These are phyloP conservation scores for Lachnellula suecica DNA, from an alignment of 2,329 filamentous ascomycete genomes.

Conservation along the genomic window DNA sequence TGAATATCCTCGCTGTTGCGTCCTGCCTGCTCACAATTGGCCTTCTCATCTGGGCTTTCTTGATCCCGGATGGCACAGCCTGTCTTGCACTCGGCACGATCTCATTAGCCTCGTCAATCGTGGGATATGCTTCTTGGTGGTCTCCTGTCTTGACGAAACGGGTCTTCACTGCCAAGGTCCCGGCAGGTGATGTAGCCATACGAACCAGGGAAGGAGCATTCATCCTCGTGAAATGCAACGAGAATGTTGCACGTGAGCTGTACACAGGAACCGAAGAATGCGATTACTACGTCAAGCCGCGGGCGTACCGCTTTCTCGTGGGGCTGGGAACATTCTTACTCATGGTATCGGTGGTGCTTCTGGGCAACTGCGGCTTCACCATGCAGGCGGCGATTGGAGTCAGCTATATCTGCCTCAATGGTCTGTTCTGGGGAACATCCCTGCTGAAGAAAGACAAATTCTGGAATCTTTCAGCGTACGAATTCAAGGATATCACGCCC, in stretches of 20 bases:
- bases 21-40: slow-evolving; percentile 49
- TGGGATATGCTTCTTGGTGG: slow-evolving; percentile 60
- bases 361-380: slow-evolving; percentile 62
- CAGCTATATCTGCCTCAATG: slow-evolving; percentile 59
- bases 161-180: slow-evolving; percentile 43
- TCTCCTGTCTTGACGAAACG: slow-evolving; percentile 52
- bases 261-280: slow-evolving; percentile 62
- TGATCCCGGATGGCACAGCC: slow-evolving; percentile 49
- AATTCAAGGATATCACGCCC: slow-evolving; percentile 41
- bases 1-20: slow-evolving; percentile 52
- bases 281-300: slow-evolving; percentile 47
- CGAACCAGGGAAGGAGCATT: slow-evolving; percentile 60
- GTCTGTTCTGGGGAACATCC: slow-evolving; percentile 50
- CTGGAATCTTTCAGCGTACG: slow-evolving; percentile 58
- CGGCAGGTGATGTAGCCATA: slow-evolving; percentile 59
- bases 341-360: slow-evolving; percentile 59
- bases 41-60: slow-evolving; percentile 44
- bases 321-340: slow-evolving; percentile 57
- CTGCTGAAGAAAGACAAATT: slow-evolving; percentile 42
- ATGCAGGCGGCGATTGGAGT: slow-evolving; percentile 58
- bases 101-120: slow-evolving; percentile 50
- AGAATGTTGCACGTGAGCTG: slow-evolving; percentile 61
- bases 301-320: slow-evolving; percentile 53
- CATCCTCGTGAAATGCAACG: slow-evolving; percentile 54
- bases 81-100: slow-evolving; percentile 51